Evolutionary conservation across 2,329 filamentous ascomycete species (phyloP), one percentile per base, ranked within the genome.

Genomic region (Coniella lustricola): DNA sequence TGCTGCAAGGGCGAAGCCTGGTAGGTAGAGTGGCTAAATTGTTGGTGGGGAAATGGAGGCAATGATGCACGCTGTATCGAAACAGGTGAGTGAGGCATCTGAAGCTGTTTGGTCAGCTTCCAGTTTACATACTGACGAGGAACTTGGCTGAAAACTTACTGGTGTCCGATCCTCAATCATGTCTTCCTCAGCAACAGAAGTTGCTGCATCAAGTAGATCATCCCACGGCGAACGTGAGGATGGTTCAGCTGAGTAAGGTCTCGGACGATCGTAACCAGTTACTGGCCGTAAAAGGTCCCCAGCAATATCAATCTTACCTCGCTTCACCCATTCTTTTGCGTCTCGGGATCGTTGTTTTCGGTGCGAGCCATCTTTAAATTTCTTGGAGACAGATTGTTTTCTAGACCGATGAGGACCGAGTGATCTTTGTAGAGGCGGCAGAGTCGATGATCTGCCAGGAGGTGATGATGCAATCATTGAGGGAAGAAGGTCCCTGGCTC

Each of bases 1-100:
- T 91, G 88, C 65, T 95, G 90, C 44, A 97, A 73, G 35, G 91
- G 90, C 35, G 90, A 96, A 38, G 90, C 90, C 63, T 91, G 85
- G 61, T 95, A 95, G 41, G 81, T 79, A 60, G 73, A 77, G 63
- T 72, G 79, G 67, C 55, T 76, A 49, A 77, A 60, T 45, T 56
- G 51, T 36, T 59, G 67, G 64, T 47, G 44, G 12, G 73, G 65
- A 51, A 81, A 77, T 1, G 80, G 81, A 48, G 81, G 81, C 50
- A 84, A 59, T 3, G 81, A 84, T 46, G 75, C 73, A 55, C 79
- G 71, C 57, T 82, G 77, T 48, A 82, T 73, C 43, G 80, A 83
- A 37, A 84, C 72, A 12, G 81, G 81, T 20, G 80, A 84, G 63
- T 79, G 81, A 45, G 80, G 81, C 47, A 83, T 73, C 80, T 84